Conservation (phyloP, 129 eudicot genomes). For the Gnaphalium uliginosum region DNA sequence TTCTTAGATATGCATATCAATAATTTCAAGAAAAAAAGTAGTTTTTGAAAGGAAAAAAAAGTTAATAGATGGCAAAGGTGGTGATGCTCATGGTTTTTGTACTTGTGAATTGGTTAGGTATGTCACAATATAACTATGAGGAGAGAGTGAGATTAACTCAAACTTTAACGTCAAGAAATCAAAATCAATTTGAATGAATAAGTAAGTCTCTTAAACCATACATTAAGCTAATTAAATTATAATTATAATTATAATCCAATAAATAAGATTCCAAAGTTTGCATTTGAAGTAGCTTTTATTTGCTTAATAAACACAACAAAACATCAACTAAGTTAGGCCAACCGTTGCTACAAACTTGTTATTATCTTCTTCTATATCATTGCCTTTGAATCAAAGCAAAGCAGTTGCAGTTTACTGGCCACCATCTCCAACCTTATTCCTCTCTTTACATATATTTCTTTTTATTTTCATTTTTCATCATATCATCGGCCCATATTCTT, state of each 20-base stretch:
- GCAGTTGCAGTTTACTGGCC: conserved; percentile 82
- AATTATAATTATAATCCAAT: conserved; percentile 25
- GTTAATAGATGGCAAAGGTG: not conserved
- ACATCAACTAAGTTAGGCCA: conserved; percentile 66
- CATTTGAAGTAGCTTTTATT: conserved; percentile 47
- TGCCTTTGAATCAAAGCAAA: conserved; percentile 79
- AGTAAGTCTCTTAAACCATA: conserved; percentile 32
- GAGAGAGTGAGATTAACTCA: conserved; percentile 34
- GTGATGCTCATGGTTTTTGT: conserved; percentile 24
- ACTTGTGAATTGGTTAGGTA: conserved; percentile 34
- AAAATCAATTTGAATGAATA: conserved; percentile 11
- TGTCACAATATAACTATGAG: conserved; percentile 27
- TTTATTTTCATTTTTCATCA: conserved; percentile 1
- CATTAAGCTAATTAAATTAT: conserved; percentile 12
- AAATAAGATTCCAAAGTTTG: conserved; percentile 24
- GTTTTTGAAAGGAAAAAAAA: not conserved
- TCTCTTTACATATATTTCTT: conserved; percentile 28
- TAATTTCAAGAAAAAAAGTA: not conserved
- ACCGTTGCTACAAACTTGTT: conserved; percentile 43
- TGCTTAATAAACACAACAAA: conserved; percentile 50
- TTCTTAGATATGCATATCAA: too few species aligned
- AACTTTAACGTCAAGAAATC: conserved; percentile 37
- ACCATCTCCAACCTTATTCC: conserved; percentile 85
- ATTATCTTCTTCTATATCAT: conserved; percentile 36
- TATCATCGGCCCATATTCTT: conserved; percentile 9